Evolutionary conservation across 2,329 filamentous ascomycete genomes (phyloP), one percentile per base, ranked within the genome.

Genomic region (Fusarium sp.): DNA sequence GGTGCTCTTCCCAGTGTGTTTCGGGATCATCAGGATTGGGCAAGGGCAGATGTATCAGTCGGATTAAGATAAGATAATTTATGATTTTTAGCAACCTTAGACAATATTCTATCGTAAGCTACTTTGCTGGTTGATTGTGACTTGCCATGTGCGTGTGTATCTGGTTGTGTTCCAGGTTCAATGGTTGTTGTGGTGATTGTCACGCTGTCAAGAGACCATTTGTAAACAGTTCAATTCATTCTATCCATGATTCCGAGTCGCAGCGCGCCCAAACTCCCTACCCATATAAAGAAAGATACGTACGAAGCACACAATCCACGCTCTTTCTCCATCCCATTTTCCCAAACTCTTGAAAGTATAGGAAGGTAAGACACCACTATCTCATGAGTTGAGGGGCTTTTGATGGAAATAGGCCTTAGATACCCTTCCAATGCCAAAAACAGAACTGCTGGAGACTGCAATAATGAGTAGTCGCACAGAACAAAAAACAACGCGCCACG

Each of bases 191-290:
- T 12, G 27, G 27, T 34, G 11, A n/a, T 32, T 10, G 48, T 32
- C 55, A 59, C 53, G 27, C 18, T n/a, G 25, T 43, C 20, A 18
- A 41, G 24, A 22, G 16, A 20, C 8, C 12, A 38, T 43, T 30
- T 49, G 18, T 60, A 57, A 41, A 57, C 34, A 53, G 54, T 58
- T 59, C 51, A 62, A 62, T 69, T 69, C 70, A 72, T 70, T 74
- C 70, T 74, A 74, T 75, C 71, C 61, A 43, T 67, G 45, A 51
- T 63, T 51, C 64, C 58, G 47, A 65, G 32, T 68, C 54, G 46
- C 49, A 73, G 53, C 59, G 53, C 72, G 70, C 72, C 71, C 57
- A 65, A 74, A 74, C 72, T 74, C 72, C 72, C 57, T 62, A 67
- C 55, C 72, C 66, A 65, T 62, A 61, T 69, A 69, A 72, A 55